phyloP scores from a whole-genome alignment of 2,329 filamentous ascomycete genomes.

The Scytalidium lignicola region DNA sequence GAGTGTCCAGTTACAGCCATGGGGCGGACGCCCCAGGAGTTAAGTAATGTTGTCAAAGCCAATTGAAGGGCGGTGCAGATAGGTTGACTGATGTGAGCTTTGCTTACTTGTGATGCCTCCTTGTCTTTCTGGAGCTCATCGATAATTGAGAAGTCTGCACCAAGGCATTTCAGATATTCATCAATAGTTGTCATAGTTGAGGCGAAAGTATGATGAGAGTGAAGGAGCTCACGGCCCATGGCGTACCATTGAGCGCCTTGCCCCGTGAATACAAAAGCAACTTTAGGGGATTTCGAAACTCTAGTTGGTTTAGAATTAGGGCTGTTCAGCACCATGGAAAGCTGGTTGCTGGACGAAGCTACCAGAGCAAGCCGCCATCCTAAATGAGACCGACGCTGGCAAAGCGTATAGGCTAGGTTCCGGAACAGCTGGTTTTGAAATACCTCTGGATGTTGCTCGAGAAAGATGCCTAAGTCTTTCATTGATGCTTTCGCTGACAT shows the following conservation, averaged over 20 bases:
- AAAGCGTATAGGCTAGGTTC: too few relatives aligned
- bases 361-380: too few relatives aligned
- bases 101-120: constrained; percentile 10
- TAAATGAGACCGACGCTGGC: too few relatives aligned
- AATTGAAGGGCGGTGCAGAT: constrained; percentile 44
- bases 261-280: constrained; percentile 24
- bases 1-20: constrained; percentile 39
- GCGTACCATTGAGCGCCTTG: constrained; percentile 17
- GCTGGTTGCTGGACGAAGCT: not conserved
- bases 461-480: too few relatives aligned
- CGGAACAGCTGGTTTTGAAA: too few relatives aligned
- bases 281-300: constrained; percentile 11
- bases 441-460: constrained; percentile 20
- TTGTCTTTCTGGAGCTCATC: constrained; percentile 17
- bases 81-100: constrained; percentile 32
- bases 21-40: constrained; percentile 34
- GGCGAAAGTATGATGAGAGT: constrained; percentile 30
- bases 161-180: constrained; percentile 4
- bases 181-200: constrained; percentile 24
- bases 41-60: constrained; percentile 36
- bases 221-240: constrained; percentile 22
- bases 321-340: constrained; percentile 36
- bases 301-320: constrained; percentile 15
- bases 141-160: constrained; percentile 12
- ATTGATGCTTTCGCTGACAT: too few relatives aligned